Percentiles rank a stretch among this genome's conserved stretches.
Evolutionary conservation across 2,329 filamentous ascomycete species (phyloP).

Genomic region (Trichoderma breve): DNA sequence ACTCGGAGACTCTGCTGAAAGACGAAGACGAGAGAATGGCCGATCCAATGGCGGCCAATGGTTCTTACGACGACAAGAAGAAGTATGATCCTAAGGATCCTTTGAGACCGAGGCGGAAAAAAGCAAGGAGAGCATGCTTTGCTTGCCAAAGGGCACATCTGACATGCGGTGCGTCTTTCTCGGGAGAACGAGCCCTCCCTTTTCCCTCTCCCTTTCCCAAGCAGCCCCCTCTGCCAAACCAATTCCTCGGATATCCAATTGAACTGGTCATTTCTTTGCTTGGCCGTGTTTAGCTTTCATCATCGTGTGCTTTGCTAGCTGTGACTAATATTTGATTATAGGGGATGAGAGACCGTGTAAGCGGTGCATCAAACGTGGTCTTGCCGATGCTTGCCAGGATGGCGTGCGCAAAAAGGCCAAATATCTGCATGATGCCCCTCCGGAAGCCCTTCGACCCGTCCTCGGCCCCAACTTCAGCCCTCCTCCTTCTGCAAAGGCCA

Average conservation of each 20-base stretch:
- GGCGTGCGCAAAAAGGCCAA: constrained; percentile 98
- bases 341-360: constrained; percentile 94
- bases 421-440: constrained; percentile 93
- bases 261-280: background rate
- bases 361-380: constrained; percentile 87
- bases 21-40: constrained; percentile 55
- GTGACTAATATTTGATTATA: constrained; percentile 37
- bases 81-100: constrained; percentile 86
- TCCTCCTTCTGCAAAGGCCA: constrained; percentile 49
- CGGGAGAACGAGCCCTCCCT: background rate
- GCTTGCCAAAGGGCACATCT: constrained; percentile 96
- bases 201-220: background rate
- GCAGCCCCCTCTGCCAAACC: background rate
- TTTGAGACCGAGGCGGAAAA: constrained; percentile 84
- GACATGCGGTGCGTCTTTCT: constrained; percentile 81
- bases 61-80: constrained; percentile 58
- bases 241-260: background rate
- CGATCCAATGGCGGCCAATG: constrained; percentile 46
- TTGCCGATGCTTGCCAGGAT: constrained; percentile 90
- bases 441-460: constrained; percentile 85
- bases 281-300: background rate
- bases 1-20: constrained; percentile 47
- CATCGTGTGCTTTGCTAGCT: background rate
- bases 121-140: constrained; percentile 91
- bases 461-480: constrained; percentile 69